A percentile compares a stretch with the other conserved stretches of the same genome.
Evolutionary conservation across 257 asterid species (phyloP).

Genomic region (Phtheirospermum japonicum): DNA sequence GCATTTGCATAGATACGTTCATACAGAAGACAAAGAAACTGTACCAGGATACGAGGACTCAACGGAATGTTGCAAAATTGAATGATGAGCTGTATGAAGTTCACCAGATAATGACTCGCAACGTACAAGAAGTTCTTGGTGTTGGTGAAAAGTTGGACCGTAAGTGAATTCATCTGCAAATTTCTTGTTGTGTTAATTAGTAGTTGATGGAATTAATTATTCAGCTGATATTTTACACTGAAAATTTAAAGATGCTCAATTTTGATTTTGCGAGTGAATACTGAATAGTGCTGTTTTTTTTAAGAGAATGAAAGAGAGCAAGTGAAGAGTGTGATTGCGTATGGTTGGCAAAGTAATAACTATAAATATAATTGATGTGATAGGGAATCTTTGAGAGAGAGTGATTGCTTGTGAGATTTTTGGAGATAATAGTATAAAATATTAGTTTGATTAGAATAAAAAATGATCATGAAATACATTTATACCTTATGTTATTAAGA

Average conservation of each 20-base stretch:
- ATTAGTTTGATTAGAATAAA: too few relatives aligned
- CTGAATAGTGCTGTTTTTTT: too few relatives aligned
- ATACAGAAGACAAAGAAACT: slow-evolving; percentile 84
- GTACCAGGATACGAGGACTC: slow-evolving; percentile 96
- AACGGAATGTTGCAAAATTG: slow-evolving; percentile 79
- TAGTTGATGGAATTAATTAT: not conserved
- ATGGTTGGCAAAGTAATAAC: too few relatives aligned
- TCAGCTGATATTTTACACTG: not conserved
- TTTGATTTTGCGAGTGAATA: too few relatives aligned
- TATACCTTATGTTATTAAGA: not conserved
- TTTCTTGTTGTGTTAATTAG: not conserved
- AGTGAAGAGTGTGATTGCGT: too few relatives aligned
- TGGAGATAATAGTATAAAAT: too few relatives aligned
- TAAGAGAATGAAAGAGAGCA: too few relatives aligned
- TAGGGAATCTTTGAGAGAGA: too few relatives aligned
- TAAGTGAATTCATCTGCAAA: slow-evolving; percentile 39
- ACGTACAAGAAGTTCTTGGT: slow-evolving; percentile 98
- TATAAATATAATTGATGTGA: too few relatives aligned
- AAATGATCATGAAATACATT: too few relatives aligned
- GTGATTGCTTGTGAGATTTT: too few relatives aligned
- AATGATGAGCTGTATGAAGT: slow-evolving; percentile 97
- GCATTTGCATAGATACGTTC: slow-evolving; percentile 64
- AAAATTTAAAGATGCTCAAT: too few relatives aligned
- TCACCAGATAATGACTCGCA: slow-evolving; percentile 98
- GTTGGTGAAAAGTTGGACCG: slow-evolving; percentile 99